Evolutionary conservation across 768 basidiomycete species (phyloP), one percentile per base, ranked within the genome.

Genomic region (Podaxis carcinomalis): DNA sequence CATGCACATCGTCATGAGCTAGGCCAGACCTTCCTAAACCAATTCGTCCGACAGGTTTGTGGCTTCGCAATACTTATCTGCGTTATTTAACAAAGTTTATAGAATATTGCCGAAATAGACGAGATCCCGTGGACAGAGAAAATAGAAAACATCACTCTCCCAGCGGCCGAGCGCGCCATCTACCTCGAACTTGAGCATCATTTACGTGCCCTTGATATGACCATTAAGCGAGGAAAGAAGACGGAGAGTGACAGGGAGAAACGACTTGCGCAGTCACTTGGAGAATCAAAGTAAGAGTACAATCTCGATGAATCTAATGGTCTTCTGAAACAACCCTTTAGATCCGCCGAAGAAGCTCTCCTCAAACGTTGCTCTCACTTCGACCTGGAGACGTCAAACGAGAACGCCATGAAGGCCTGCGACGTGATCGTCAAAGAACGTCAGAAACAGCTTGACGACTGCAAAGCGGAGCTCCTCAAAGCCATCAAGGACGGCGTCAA

Each of bases 21-120:
- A 11, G 95, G 92, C 2, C 95, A 97, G 69, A 72, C 74, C 25
- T 95, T 94, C 79, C 71, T 94, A 46, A 80, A 93, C 65, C 86
- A 80, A 51, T 94, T 90, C 65, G 91, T 93, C 64, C 86, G 92
- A 66, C 92, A 94, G 83, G 92, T 92, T 63, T 6, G 37, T 39
- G 7, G 6, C 39, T 61, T 57, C 27, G 21, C 23, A 37, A 14
- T 16, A 4, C 10, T 7, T 9, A 14, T 19, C 39, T 25, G 16
- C 51, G 44, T 42, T 32, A 35, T 47, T 55, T 67, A 66, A 55
- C 60, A 66, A 16, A 63, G 40, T 35, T 63, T 25, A 21, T 10
- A 97, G 89, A 97, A 97, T 68, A 87, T 95, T 54, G 94, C 95
- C 7, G 95, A 98, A 75, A 98, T 97, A 59, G 94, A 95, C 62